Base-by-base conservation (phyloP, 2,329 filamentous ascomycete species). In the Penicillium fuscoglaucum region DNA sequence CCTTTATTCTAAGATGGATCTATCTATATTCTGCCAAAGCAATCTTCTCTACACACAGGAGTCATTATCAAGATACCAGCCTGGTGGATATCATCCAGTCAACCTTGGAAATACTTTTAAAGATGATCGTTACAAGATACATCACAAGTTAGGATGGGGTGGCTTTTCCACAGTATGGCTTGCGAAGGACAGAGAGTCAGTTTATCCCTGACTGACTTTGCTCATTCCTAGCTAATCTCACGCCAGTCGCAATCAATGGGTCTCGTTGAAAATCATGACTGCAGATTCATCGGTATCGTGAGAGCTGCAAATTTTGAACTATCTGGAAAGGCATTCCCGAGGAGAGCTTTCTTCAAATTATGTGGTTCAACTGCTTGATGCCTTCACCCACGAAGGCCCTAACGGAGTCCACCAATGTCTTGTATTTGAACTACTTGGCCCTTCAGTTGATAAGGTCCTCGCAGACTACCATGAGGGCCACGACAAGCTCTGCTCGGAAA, bases 81-180 rank as follows among this genome's bases (percentile, higher is more conserved):
- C n/a, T n/a, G n/a, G n/a, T n/a, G n/a, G n/a, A 24, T 81, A 74
- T 53, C 78, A 82, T 64, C 78, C 79, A 3, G 70, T 79, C 8
- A 66, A 62, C 5, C 68, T 82, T 5, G 77, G 76, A 24, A 76
- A 82, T 52, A 54, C 63, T 1, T 79, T 81, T 60, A 59, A 76
- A 24, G 51, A 72, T 55, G 74, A 69, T 21, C 74, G 76, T 35
- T 82, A 82, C 60, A 69, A 70, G 44, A 67, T 81, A 46, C 62
- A 78, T 52, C 74, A 79, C 55, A 82, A 82, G 65, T 65, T 81
- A 35, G 79, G 79, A 33, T 76, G 71, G 37, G 79, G 80, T 28
- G 73, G 74, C 4, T 80, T 67, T 62, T 77, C 78, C 7, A 82
- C 77, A 7, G 75, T 81, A 46, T 82, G 77, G 80, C 73, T 81